Evolutionary conservation across 345 rosid genomes (phyloP), one percentile per base, ranked within the genome.

Genomic region (Sisymbrium altissimum): DNA sequence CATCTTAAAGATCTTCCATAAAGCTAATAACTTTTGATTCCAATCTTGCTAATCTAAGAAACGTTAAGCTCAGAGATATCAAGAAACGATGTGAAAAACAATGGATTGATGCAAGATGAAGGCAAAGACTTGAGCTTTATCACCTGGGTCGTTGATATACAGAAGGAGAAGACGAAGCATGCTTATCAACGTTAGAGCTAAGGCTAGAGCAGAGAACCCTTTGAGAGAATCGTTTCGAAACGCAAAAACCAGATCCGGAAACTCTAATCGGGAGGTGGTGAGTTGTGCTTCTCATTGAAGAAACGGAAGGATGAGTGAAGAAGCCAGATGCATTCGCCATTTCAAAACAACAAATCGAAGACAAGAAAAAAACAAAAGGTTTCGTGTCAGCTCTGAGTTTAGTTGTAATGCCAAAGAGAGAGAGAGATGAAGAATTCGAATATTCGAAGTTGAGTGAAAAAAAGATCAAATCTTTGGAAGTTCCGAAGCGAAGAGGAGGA

Each of bases 261-360:
- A 80, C 60, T 55, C 82, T 69, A n/a, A 78, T 64, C 54, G 86
- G 84, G 79, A 84, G 83, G 73, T 72, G 80, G 71, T 72, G 80
- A 71, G 72, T 50, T 83, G 55, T 78, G 73, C 78, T 81, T 57
- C 81, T 83, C 38, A 83, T 25, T 55, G 71, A 75, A 17, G 95
- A 87, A 73, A 86, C 59, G 38, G 96, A 86, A 82, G 92, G 86
- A 41, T 71, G 76, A 66, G 84, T 77, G 70, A 85, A 78, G 56
- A 87, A 76, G 56, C 92, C 91, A 82, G 88, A 88, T 79, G 91
- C 87, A 81, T 84, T 89, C 45, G 96, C 98, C 98, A 91, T 93
- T 73, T n/a, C n/a, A n/a, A n/a, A n/a, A n/a, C n/a, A n/a, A n/a
- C n/a, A n/a, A n/a, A n/a, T n/a, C n/a, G n/a, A n/a, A n/a, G n/a